Percentiles rank a stretch among this genome's conserved stretches.
These are phyloP conservation scores for Leishmania aethiopica DNA, from an alignment of 208 protist genomes.

Conservation along the genomic window DNA sequence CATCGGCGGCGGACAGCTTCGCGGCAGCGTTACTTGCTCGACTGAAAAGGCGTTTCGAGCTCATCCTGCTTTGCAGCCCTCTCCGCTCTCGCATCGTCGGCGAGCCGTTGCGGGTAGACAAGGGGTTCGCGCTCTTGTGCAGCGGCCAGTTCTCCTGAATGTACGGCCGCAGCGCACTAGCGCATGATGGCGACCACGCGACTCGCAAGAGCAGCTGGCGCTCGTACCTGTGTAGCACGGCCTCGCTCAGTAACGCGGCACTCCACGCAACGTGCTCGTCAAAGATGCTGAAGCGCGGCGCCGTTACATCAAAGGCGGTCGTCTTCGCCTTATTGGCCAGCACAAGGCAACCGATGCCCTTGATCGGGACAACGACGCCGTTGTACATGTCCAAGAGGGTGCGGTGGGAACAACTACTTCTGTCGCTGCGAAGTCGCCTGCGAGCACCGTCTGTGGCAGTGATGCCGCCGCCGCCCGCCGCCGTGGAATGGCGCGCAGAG, in stretches of 20 bases:
- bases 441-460: background rate
- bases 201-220: constrained; percentile 50
- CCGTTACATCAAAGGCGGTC: background rate
- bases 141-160: background rate
- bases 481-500: background rate
- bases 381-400: constrained; percentile 37
- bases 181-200: constrained; percentile 34
- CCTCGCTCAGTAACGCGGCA: constrained; percentile 50
- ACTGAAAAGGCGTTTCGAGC: background rate
- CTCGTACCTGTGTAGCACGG: constrained; percentile 62
- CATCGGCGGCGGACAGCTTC: background rate
- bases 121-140: background rate
- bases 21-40: background rate
- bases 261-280: constrained; percentile 81
- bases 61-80: background rate
- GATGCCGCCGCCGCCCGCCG: background rate
- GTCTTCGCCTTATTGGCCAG: constrained; percentile 57
- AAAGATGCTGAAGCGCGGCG: constrained; percentile 46
- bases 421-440: background rate
- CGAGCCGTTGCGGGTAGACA: background rate
- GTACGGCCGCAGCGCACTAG: constrained; percentile 34
- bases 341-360: constrained; percentile 63
- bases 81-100: background rate
- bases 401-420: background rate
- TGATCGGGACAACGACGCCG: constrained; percentile 60